phyloP scores from a whole-genome alignment of 1,284 basidiomycete genomes.

The Irpex sp. region DNA sequence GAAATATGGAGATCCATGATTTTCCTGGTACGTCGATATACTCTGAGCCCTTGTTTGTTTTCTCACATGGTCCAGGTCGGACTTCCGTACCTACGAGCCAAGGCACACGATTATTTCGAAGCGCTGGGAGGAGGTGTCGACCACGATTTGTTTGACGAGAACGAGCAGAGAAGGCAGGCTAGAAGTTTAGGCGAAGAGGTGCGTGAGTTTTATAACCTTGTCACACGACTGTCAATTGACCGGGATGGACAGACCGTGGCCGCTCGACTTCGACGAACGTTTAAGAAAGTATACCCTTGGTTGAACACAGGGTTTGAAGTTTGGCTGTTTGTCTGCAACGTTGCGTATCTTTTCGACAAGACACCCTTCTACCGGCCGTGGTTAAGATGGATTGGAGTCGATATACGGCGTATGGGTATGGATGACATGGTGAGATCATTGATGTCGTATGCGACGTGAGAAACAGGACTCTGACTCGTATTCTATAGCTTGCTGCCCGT shows the following conservation, averaged over 20 bases:
- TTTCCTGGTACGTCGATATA: conserved; percentile 54
- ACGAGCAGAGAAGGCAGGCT: conserved; percentile 35
- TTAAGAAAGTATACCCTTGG: conserved; percentile 79
- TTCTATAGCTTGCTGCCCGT: conserved; percentile 25
- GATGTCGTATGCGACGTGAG: neutral
- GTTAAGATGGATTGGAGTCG: conserved; percentile 80
- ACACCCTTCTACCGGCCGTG: conserved; percentile 91
- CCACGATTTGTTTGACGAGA: conserved; percentile 60
- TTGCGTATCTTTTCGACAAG: conserved; percentile 87
- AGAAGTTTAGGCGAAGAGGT: conserved; percentile 48
- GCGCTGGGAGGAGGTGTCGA: conserved; percentile 79
- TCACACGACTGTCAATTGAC: neutral
- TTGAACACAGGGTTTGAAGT: conserved; percentile 72
- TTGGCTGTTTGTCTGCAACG: conserved; percentile 80
- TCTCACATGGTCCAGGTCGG: conserved; percentile 53
- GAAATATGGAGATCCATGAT: conserved; percentile 74
- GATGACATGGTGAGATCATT: conserved; percentile 62
- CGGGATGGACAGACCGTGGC: conserved; percentile 31
- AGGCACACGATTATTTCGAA: conserved; percentile 89
- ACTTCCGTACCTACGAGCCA: conserved; percentile 85
- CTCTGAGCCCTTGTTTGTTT: neutral
- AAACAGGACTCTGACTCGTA: neutral
- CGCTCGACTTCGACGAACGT: conserved; percentile 50
- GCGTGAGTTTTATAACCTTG: conserved; percentile 13
- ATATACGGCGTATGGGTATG: conserved; percentile 70